These are phyloP conservation scores for Planoprotostelium fungivorum DNA, from an alignment of 78 protist species.

Conservation along the genomic window DNA sequence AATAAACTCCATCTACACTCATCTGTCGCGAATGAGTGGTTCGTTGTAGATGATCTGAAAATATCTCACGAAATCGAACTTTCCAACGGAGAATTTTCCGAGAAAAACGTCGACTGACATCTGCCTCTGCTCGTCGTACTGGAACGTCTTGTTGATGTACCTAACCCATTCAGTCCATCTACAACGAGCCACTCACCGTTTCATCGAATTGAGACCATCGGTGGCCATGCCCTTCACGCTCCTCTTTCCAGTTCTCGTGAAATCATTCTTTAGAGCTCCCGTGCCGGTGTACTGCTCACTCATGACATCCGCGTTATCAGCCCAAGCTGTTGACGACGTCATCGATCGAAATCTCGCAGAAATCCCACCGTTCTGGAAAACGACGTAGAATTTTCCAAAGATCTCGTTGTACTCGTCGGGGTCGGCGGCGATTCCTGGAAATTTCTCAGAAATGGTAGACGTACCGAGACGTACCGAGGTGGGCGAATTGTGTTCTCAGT, in stretches of 20 bases:
- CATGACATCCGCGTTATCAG: conserved; percentile 66
- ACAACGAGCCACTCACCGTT: neutral
- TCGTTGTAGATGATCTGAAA: neutral
- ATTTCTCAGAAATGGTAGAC: no score
- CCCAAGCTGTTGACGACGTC: conserved; percentile 72
- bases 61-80: neutral
- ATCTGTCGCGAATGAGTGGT: neutral
- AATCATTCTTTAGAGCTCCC: conserved; percentile 59
- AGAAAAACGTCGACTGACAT: conserved; percentile 49
- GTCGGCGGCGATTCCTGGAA: conserved; percentile 1
- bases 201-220: conserved; percentile 47
- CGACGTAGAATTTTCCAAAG: neutral
- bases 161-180: neutral
- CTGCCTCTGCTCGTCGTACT: conserved; percentile 43
- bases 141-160: conserved; percentile 37
- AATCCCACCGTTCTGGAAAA: conserved; percentile 21
- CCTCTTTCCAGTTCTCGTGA: conserved; percentile 58
- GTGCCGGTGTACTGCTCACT: conserved; percentile 70
- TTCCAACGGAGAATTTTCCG: conserved; percentile 37
- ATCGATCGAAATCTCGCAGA: neutral
- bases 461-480: conserved; percentile 68
- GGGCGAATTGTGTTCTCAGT: conserved; percentile 40
- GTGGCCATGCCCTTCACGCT: conserved; percentile 51
- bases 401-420: conserved; percentile 8
- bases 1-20: neutral